Evolutionary conservation across 192 early-diverging fungal species (phyloP).

Genomic region (Geranomyces variabilis): DNA sequence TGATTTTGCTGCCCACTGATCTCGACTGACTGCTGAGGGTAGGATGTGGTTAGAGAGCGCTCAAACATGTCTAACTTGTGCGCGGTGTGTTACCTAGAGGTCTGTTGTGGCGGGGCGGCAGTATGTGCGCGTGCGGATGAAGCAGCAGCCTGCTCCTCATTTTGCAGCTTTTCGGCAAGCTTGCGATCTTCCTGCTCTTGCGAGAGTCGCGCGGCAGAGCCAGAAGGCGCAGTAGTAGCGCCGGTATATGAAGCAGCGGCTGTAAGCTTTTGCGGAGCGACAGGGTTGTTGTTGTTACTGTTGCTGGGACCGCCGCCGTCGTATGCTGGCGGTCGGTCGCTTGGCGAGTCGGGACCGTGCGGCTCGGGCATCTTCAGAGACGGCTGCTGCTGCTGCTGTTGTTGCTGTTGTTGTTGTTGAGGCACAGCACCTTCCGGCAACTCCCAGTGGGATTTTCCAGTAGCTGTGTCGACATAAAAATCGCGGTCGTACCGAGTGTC

Average conservation of each 20-base stretch:
- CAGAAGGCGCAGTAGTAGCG: background rate
- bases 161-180: background rate
- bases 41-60: too few species aligned
- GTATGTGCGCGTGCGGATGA: background rate
- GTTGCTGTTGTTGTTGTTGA: background rate
- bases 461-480: constrained; percentile 35
- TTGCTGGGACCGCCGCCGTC: background rate
- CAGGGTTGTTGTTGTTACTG: background rate
- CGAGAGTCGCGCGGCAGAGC: background rate
- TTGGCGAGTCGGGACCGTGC: background rate
- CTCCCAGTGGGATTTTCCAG: constrained; percentile 5
- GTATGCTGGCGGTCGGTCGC: background rate
- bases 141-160: background rate
- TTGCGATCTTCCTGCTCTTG: background rate
- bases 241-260: background rate
- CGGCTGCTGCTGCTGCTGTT: background rate
- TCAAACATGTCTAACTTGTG: too few species aligned
- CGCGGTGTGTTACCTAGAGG: too few species aligned
- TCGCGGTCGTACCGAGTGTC: constrained; percentile 29
- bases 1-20: background rate
- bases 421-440: background rate
- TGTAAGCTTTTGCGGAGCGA: background rate
- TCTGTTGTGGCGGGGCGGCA: background rate
- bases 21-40: background rate
- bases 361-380: background rate